Percentiles rank a stretch among this genome's conserved stretches.
phyloP scores from a whole-genome alignment of 2,329 filamentous ascomycete genomes.

The Claviceps humidiphila region DNA sequence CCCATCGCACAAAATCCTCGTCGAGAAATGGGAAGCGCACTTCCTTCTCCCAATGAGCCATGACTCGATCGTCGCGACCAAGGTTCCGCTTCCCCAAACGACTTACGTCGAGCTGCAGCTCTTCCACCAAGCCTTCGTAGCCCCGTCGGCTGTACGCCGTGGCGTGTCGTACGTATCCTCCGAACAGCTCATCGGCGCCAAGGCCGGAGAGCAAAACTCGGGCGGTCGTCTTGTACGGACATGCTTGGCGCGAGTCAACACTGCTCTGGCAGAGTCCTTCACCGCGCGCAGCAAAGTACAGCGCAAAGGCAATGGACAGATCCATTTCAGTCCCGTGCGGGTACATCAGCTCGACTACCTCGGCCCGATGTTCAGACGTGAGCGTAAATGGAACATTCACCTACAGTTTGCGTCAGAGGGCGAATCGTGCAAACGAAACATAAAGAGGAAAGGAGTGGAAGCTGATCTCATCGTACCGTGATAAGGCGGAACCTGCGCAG shows the following conservation, averaged over 20 bases:
- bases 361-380: constrained; percentile 51
- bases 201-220: constrained; percentile 83
- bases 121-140: constrained; percentile 59
- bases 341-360: constrained; percentile 65
- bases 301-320: constrained; percentile 77
- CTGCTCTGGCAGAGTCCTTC: constrained; percentile 33
- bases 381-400: constrained; percentile 75
- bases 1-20: constrained; percentile 72
- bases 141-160: constrained; percentile 59
- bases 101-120: constrained; percentile 73
- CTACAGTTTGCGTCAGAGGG: constrained; percentile 16
- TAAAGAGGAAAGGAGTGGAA: not conserved
- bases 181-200: constrained; percentile 92
- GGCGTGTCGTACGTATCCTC: constrained; percentile 76
- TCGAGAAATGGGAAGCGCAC: constrained; percentile 85
- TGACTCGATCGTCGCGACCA: constrained; percentile 82
- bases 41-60: constrained; percentile 81
- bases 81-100: constrained; percentile 89
- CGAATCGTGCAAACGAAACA: not conserved
- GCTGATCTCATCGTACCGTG: constrained; percentile 31
- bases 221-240: constrained; percentile 52
- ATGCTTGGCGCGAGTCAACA: constrained; percentile 10
- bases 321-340: constrained; percentile 99
- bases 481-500: constrained; percentile 71
- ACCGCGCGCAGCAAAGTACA: constrained; percentile 90